Conservation (phyloP, 2,329 filamentous ascomycete genomes). For the Colletotrichum tofieldiae region DNA sequence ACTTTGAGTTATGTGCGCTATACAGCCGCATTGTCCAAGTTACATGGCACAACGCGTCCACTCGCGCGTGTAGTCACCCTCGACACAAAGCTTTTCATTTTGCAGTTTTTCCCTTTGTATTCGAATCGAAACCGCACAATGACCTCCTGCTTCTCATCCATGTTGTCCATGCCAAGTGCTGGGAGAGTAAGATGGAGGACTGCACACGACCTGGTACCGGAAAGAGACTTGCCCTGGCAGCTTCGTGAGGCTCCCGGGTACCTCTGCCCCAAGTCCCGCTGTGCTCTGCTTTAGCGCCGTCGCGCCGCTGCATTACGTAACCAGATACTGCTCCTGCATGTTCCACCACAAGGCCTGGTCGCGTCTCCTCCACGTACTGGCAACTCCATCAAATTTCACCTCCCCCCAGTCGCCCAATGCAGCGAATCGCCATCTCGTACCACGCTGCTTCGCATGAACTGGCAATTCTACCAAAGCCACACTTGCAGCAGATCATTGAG, state of each 20-base stretch:
- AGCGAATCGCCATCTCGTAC: conserved; percentile 18
- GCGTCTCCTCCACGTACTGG: conserved; percentile 34
- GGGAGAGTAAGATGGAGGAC: neutral
- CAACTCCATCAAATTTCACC: conserved; percentile 39
- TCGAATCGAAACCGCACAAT: neutral
- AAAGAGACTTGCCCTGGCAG: neutral
- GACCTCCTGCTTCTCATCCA: neutral
- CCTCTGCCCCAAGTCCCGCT: conserved; percentile 19
- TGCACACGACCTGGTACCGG: conserved; percentile 5
- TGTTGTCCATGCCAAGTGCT: neutral
- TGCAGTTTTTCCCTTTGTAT: neutral
- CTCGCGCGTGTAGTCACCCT: neutral
- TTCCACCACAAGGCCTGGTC: conserved; percentile 10
- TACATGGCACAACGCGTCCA: neutral
- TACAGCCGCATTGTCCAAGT: neutral
- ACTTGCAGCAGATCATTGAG: conserved; percentile 42
- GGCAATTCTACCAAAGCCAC: conserved; percentile 41
- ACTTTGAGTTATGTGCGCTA: neutral
- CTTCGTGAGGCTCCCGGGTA: conserved; percentile 26
- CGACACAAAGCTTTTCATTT: neutral
- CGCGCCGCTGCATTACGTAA: conserved; percentile 34
- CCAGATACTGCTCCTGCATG: conserved; percentile 19
- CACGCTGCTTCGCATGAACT: conserved; percentile 38
- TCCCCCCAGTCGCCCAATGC: conserved; percentile 10
- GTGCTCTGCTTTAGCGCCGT: conserved; percentile 12